Conservation (phyloP, 257 asterid genomes). For the Solanum sejunctum region DNA sequence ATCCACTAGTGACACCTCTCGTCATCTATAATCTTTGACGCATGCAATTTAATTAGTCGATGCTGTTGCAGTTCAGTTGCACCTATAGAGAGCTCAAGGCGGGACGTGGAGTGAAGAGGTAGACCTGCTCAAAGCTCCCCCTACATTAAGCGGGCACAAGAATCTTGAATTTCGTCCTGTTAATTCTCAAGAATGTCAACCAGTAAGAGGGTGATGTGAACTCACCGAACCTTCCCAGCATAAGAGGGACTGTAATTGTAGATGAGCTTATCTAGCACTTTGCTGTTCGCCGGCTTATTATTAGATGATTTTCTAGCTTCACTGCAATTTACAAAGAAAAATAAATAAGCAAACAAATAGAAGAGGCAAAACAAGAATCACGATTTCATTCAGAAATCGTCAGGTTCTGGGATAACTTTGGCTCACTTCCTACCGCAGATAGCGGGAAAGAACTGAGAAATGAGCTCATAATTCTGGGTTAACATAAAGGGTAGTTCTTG, state of each 20-base stretch:
- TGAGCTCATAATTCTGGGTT: not conserved
- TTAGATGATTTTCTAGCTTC: slow-evolving; percentile 84
- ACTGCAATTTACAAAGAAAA: slow-evolving; percentile 23
- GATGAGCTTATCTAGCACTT: slow-evolving; percentile 77
- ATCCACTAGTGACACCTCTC: not conserved
- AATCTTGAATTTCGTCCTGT: not conserved
- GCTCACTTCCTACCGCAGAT: not conserved
- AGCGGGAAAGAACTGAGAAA: not conserved
- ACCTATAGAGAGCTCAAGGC: not conserved
- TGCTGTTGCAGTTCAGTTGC: not conserved
- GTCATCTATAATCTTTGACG: not conserved
- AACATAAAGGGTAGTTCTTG: not conserved
- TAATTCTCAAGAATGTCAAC: not conserved
- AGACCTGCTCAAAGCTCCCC: slow-evolving; percentile 92
- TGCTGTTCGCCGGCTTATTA: slow-evolving; percentile 47
- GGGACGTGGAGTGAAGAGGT: slow-evolving; percentile 40
- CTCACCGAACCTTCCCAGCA: slow-evolving; percentile 90
- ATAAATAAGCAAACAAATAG: not conserved
- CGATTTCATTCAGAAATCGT: not conserved
- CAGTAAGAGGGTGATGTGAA: not conserved
- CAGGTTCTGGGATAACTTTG: not conserved
- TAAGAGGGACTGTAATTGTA: slow-evolving; percentile 80
- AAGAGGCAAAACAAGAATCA: not conserved
- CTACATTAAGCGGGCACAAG: slow-evolving; percentile 20
- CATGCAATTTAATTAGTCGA: not conserved